Conservation (phyloP, 768 basidiomycete genomes). For the Lactifluus echinatus region DNA sequence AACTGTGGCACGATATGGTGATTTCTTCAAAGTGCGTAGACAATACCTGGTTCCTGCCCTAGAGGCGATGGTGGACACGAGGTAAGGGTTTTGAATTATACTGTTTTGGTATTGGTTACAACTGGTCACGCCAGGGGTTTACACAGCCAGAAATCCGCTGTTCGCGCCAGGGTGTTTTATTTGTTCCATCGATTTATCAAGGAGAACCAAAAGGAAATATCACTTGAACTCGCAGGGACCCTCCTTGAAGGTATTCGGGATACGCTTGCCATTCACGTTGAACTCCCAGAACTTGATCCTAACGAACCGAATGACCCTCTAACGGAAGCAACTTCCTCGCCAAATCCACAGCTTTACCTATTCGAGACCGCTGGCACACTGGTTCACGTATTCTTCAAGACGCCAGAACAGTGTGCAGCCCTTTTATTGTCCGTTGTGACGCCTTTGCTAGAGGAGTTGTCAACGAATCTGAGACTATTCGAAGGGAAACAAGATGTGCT, state of each 20-base stretch:
- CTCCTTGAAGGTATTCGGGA: slow-evolving; percentile 73
- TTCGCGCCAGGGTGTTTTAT: slow-evolving; percentile 79
- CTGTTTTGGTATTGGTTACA: background rate
- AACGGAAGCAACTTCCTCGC: slow-evolving; percentile 66
- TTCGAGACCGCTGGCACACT: slow-evolving; percentile 89
- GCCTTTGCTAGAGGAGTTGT: slow-evolving; percentile 72
- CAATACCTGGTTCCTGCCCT: slow-evolving; percentile 82
- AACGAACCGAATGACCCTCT: slow-evolving; percentile 55
- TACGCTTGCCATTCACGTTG: slow-evolving; percentile 63
- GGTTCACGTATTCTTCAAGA: slow-evolving; percentile 63
- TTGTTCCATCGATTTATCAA: slow-evolving; percentile 89
- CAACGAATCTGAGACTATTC: slow-evolving; percentile 42
- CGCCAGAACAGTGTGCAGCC: slow-evolving; percentile 56
- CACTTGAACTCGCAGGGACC: slow-evolving; percentile 55
- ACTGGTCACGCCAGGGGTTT: slow-evolving; percentile 52
- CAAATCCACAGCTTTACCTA: slow-evolving; percentile 88
- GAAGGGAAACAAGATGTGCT: slow-evolving; percentile 58
- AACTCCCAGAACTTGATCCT: slow-evolving; percentile 70
- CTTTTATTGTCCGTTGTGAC: slow-evolving; percentile 71
- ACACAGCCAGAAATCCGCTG: slow-evolving; percentile 61
- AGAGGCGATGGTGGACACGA: slow-evolving; percentile 75
- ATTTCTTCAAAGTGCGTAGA: slow-evolving; percentile 93
- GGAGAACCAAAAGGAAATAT: slow-evolving; percentile 71
- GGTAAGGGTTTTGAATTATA: slow-evolving; percentile 42
- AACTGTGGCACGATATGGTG: slow-evolving; percentile 81